phyloP scores from a whole-genome alignment of 164 flowering plant species.

The Kalanchoe fedtschenkoi region DNA sequence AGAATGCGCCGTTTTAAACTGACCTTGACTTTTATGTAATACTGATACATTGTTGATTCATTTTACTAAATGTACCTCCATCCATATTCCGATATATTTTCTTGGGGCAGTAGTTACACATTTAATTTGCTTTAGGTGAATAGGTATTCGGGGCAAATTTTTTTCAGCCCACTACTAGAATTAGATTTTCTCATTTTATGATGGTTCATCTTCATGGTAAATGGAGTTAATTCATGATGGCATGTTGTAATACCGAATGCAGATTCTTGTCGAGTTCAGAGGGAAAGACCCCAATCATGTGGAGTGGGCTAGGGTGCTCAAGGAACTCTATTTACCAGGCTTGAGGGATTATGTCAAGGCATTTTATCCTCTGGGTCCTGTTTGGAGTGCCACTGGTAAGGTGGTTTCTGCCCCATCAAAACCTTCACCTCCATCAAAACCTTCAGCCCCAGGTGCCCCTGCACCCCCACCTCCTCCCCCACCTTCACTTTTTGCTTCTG shows the following conservation, averaged over 20 bases:
- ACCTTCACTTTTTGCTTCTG: constrained; percentile 58
- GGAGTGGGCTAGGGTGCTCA: constrained; percentile 95
- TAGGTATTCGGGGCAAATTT: neutral
- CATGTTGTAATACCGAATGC: constrained; percentile 9
- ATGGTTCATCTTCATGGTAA: too few species aligned
- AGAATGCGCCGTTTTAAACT: neutral
- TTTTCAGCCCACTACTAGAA: neutral
- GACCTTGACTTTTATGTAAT: neutral
- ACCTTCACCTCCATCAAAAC: constrained; percentile 20
- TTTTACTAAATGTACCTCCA: neutral
- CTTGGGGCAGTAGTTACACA: neutral
- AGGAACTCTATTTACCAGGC: constrained; percentile 86
- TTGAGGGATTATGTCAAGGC: constrained; percentile 88
- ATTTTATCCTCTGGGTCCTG: constrained; percentile 78
- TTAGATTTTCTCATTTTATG: neutral
- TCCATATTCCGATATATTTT: neutral
- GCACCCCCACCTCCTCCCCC: constrained; percentile 89
- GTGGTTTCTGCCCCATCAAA: constrained; percentile 42
- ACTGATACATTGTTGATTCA: neutral
- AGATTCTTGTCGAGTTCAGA: constrained; percentile 87
- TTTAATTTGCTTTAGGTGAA: neutral
- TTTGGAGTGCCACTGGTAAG: constrained; percentile 66
- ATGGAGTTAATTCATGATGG: constrained; percentile 5
- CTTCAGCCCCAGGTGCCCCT: constrained; percentile 37
- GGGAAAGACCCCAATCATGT: constrained; percentile 85